Evolutionary conservation across 2,329 filamentous ascomycete genomes (phyloP), one percentile per base, ranked within the genome.

Genomic region (Gyromitra esculenta): DNA sequence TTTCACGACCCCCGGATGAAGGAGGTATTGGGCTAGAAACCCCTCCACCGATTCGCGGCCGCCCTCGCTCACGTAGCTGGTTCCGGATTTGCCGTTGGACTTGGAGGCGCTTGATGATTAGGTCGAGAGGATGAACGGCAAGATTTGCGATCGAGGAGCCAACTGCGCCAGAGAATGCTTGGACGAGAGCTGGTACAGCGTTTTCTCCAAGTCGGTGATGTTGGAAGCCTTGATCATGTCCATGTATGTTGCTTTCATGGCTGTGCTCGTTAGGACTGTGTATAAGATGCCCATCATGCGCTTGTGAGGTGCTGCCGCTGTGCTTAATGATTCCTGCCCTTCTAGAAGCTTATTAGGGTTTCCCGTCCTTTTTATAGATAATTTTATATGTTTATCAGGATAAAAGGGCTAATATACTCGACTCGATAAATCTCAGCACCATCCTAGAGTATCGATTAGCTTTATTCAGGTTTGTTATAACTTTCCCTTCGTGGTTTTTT

Each of bases 31-130:
- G 45, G 37, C 56, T n/a, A 31, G 5, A 6, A 11, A 7, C n/a
- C 35, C 15, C 57, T n/a, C n/a, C 2, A 21, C 39, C 37, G 8
- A 13, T 18, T 18, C 31, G 72, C 5, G 15, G 15, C 4, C 9
- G 11, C 8, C 31, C 18, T 31, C 31, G 54, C 11, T 45, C 18
- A 8, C 59, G 72, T 21, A 45, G 41, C 25, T 65, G 72, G 25
- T 59, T 70, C 41, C 65, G 45, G 84, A 85, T 15, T 89, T 84
- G 80, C 88, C 87, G 87, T 84, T 96, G 92, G 1, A 93, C 91
- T 84, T 96, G 93, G 60, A 97, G 87, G 37, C 93, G 89, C 35
- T 93, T 94, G 71, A 93, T 91, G 78, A 96, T 89, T 56, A 96
- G 88, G 81, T 93, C 91, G 73, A 97, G 87, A 1, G 94, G 94